A percentile compares a stretch with the other conserved stretches of the same genome.
phyloP scores from a whole-genome alignment of 2,329 filamentous ascomycete species.

The Bimuria novae-zelandiae region DNA sequence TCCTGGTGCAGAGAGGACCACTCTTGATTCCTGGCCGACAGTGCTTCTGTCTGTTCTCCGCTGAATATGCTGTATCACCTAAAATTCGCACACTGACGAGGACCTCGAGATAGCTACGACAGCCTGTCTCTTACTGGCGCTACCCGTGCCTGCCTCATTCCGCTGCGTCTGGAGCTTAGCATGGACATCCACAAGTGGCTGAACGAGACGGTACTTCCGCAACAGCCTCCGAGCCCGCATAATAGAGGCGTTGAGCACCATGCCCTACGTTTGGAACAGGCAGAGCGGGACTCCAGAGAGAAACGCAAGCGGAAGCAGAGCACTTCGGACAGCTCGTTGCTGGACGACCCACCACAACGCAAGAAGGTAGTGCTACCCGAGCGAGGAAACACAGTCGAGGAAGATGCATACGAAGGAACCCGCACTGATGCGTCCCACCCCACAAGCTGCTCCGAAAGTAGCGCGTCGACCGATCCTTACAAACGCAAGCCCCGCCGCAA shows the following conservation, averaged over 20 bases:
- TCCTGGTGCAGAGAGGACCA: conserved; percentile 14
- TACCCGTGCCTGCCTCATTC: conserved; percentile 10
- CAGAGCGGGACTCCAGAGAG: conserved; percentile 18
- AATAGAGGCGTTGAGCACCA: conserved; percentile 25
- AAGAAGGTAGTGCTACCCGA: conserved; percentile 12
- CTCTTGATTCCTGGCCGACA: conserved; percentile 18
- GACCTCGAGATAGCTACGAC: conserved; percentile 15
- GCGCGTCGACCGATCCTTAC: conserved; percentile 39
- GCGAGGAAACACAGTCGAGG: conserved; percentile 12
- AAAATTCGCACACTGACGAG: conserved; percentile 12
- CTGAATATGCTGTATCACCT: conserved; percentile 34
- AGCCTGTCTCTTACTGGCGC: conserved; percentile 28
- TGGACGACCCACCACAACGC: conserved; percentile 26
- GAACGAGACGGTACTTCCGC: conserved; percentile 45
- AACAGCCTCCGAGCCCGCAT: conserved; percentile 30
- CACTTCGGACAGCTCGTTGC: conserved; percentile 48
- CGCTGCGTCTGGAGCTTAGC: conserved; percentile 6
- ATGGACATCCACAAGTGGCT: conserved; percentile 56
- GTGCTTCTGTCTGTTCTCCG: conserved; percentile 21
- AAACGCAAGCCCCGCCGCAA: conserved; percentile 52
- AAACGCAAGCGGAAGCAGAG: conserved; percentile 39
- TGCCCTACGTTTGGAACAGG: conserved; percentile 25
- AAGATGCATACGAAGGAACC: conserved; percentile 14
- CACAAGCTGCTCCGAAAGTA: conserved; percentile 22
- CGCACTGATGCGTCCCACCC: conserved; percentile 22